These are phyloP conservation scores for Debaryomyces udenii DNA, from an alignment of 1,139 yeast species.

Conservation along the genomic window DNA sequence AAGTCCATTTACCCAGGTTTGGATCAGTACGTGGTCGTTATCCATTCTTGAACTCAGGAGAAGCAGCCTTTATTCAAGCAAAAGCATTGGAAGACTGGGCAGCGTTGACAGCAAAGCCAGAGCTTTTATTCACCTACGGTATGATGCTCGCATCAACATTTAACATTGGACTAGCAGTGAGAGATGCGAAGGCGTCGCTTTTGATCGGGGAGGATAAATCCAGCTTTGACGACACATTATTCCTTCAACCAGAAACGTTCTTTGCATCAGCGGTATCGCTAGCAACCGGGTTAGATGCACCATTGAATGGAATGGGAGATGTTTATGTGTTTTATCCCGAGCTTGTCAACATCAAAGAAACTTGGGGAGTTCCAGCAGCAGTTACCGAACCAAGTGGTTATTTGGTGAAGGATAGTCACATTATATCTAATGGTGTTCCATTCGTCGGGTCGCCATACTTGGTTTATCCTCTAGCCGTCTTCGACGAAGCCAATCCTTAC, in stretches of 20 bases:
- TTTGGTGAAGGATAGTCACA: conserved; percentile 1
- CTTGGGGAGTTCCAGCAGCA: conserved; percentile 2
- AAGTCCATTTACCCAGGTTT: conserved; percentile 4
- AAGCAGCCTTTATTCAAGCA: conserved; percentile 3
- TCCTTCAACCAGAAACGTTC: conserved; percentile 4
- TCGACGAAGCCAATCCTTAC: conserved; percentile 3
- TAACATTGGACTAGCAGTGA: conserved; percentile 4
- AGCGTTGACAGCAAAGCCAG: conserved; percentile 2
- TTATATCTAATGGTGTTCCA: conserved; percentile 1
- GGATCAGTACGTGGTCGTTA: conserved; percentile 5
- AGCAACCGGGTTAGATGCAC: conserved; percentile 3
- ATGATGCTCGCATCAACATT: conserved; percentile 5
- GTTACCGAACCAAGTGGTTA: conserved; percentile 3
- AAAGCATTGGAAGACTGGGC: conserved; percentile 6
- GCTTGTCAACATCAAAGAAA: conserved; percentile 2
- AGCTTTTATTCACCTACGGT: conserved; percentile 3
- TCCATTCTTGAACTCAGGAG: conserved; percentile 5
- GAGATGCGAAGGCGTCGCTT: conserved; percentile 6
- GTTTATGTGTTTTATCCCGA: conserved; percentile 6
- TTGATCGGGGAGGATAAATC: conserved; percentile 5
- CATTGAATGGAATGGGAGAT: conserved; percentile 6
- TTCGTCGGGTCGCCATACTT: conserved; percentile 4
- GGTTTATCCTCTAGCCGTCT: conserved; percentile 4
- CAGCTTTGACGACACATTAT: conserved; percentile 4
- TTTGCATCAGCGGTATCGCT: conserved; percentile 3